A percentile compares a stretch with the other conserved stretches of the same genome.
These are phyloP conservation scores for Hypoxylon trugodes DNA, from an alignment of 495 filamentous ascomycete species.

Conservation along the genomic window DNA sequence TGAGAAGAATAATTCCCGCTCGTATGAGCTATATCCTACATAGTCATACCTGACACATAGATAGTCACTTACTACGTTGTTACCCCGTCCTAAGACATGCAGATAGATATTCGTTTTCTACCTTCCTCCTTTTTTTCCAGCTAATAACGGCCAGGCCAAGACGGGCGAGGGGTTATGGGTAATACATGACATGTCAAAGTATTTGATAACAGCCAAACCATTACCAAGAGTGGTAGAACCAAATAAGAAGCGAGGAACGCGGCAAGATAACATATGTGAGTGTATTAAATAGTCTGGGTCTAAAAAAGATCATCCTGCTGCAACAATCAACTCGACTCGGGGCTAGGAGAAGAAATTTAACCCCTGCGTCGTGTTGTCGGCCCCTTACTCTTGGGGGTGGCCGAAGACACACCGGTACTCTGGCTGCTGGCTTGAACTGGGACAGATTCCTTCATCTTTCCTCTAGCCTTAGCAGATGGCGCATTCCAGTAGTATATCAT, in stretches of 20 bases:
- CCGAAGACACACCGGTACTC: slow-evolving; percentile 45
- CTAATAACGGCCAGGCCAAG: slow-evolving; percentile 29
- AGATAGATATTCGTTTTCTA: slow-evolving; percentile 20
- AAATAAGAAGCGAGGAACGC: slow-evolving; percentile 13
- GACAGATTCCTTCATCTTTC: slow-evolving; percentile 54
- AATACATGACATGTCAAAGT: slow-evolving; percentile 30
- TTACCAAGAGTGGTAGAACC: slow-evolving; percentile 20
- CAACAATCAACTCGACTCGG: slow-evolving; percentile 9
- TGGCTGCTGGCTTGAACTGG: slow-evolving; percentile 25
- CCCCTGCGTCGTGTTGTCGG: slow-evolving; percentile 64
- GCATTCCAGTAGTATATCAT: slow-evolving; percentile 98
- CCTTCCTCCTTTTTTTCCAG: neutral
- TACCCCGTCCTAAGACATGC: slow-evolving; percentile 10
- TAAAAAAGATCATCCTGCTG: slow-evolving; percentile 17
- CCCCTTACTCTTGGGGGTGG: slow-evolving; percentile 57
- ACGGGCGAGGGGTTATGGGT: slow-evolving; percentile 8
- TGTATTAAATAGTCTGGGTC: slow-evolving; percentile 28
- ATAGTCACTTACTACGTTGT: slow-evolving; percentile 16
- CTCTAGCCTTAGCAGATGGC: slow-evolving; percentile 62
- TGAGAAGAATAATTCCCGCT: slow-evolving; percentile 8
- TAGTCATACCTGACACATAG: slow-evolving; percentile 7
- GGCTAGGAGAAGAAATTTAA: slow-evolving; percentile 37
- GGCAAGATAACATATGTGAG: slow-evolving; percentile 19
- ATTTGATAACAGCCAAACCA: slow-evolving; percentile 24
- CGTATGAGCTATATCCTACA: slow-evolving; percentile 19